Percentiles rank a stretch among this genome's conserved stretches.
phyloP scores from a whole-genome alignment of 495 filamentous ascomycete species.

The Tirmania nivea region DNA sequence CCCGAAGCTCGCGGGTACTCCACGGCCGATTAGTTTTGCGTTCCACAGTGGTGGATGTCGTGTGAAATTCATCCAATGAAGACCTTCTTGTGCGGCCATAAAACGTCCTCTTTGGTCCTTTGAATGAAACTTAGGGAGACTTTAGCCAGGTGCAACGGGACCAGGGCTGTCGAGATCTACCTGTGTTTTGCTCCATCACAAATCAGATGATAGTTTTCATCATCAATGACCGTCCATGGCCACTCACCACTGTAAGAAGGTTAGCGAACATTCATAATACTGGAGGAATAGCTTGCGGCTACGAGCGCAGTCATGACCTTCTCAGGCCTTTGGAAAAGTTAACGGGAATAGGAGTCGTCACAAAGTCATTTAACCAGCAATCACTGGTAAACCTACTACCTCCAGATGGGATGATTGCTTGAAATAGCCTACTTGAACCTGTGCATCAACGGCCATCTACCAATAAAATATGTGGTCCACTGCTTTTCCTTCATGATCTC shows the following conservation, averaged over 20 bases:
- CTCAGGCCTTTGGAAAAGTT: background rate
- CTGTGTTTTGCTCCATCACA: conserved; percentile 2
- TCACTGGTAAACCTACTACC: background rate
- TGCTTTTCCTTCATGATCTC: background rate
- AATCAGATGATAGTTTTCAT: conserved; percentile 9
- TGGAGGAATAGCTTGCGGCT: too few relatives aligned
- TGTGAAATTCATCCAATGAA: conserved; percentile 7
- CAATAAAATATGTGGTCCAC: conserved; percentile 9
- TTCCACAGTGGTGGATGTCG: background rate
- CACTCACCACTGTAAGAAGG: conserved; percentile 13
- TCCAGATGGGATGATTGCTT: conserved; percentile 7
- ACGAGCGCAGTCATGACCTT: background rate
- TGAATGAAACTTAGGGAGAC: conserved; percentile 5
- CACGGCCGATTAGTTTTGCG: background rate
- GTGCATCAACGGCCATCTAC: conserved; percentile 14
- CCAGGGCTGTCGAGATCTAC: conserved; percentile 3
- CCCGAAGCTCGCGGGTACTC: background rate
- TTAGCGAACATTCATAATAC: too few relatives aligned
- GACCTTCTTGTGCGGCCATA: conserved; percentile 10
- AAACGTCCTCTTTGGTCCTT: conserved; percentile 5
- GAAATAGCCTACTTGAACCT: conserved; percentile 12
- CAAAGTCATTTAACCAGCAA: background rate
- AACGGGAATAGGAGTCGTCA: background rate
- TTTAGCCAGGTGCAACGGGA: too few relatives aligned
- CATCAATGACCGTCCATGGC: conserved; percentile 9